Evolutionary conservation across 192 early-diverging fungal species (phyloP).

Genomic region (Radiomyces spectabilis): DNA sequence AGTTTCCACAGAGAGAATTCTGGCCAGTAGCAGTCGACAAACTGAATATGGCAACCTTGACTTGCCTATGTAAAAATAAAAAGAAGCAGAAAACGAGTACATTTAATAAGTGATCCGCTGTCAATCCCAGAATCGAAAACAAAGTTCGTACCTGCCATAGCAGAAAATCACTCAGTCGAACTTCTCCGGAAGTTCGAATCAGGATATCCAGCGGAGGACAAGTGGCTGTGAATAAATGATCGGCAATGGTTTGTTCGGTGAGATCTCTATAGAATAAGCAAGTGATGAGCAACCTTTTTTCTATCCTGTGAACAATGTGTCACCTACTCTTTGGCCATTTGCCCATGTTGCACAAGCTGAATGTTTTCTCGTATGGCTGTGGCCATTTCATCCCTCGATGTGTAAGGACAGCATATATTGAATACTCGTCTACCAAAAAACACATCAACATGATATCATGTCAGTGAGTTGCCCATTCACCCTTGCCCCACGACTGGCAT

Average conservation of each 20-base stretch:
- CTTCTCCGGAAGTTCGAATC: conserved; percentile 93
- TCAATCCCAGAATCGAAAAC: neutral
- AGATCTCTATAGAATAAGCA: conserved; percentile 45
- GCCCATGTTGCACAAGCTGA: conserved; percentile 50
- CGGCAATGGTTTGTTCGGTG: conserved; percentile 44
- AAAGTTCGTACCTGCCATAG: conserved; percentile 67
- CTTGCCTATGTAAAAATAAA: conserved; percentile 20
- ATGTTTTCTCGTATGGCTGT: conserved; percentile 51
- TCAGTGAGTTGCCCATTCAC: neutral
- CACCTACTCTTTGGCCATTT: conserved; percentile 32
- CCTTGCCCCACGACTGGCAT: neutral
- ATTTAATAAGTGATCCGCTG: neutral
- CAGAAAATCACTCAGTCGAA: conserved; percentile 90
- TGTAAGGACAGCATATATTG: conserved; percentile 92
- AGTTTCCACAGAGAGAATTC: conserved; percentile 89
- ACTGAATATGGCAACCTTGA: conserved; percentile 70
- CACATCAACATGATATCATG: too few relatives aligned
- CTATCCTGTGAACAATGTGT: neutral
- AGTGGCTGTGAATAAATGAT: conserved; percentile 54
- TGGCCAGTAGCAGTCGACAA: conserved; percentile 90
- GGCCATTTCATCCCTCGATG: conserved; percentile 85
- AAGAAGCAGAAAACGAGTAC: neutral
- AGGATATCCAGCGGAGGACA: conserved; percentile 78
- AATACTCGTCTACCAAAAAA: conserved; percentile 52
- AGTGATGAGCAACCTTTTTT: neutral